Evolutionary conservation across 2,329 filamentous ascomycete genomes (phyloP).

Genomic region (Scedosporium aurantiacum): DNA sequence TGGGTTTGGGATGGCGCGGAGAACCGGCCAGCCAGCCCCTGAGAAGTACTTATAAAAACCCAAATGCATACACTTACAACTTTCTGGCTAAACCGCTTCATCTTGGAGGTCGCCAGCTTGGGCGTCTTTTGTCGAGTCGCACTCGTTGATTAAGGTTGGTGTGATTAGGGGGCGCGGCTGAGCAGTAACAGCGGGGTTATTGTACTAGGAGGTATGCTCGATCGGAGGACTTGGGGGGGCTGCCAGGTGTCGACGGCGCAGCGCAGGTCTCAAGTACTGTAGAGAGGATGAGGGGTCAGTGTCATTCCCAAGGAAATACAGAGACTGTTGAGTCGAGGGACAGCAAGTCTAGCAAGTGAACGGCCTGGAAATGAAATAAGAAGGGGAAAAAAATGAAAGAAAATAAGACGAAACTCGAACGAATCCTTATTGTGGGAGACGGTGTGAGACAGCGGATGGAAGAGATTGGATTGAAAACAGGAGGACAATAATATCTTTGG

Average conservation of each 20-base stretch:
- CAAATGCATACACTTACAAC: conserved; percentile 56
- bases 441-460: not conserved
- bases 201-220: not conserved
- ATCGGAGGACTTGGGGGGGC: not conserved
- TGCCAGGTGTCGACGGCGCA: not conserved
- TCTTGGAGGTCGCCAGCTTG: conserved; percentile 37
- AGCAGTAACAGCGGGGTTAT: not conserved
- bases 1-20: not conserved
- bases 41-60: not conserved
- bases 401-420: not conserved
- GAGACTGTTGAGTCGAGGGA: not conserved
- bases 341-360: too few relatives aligned
- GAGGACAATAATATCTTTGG: not conserved
- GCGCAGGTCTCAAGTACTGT: not conserved
- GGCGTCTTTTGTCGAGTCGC: not conserved
- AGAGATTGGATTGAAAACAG: not conserved
- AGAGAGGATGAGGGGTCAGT: not conserved
- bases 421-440: not conserved
- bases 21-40: conserved; percentile 23
- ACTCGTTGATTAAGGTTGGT: not conserved
- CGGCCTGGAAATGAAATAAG: too few relatives aligned
- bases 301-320: not conserved
- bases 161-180: not conserved
- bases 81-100: conserved; percentile 97
- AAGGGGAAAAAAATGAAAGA: too few relatives aligned